Conservation (phyloP, 768 basidiomycete species). For the Russula virescens region DNA sequence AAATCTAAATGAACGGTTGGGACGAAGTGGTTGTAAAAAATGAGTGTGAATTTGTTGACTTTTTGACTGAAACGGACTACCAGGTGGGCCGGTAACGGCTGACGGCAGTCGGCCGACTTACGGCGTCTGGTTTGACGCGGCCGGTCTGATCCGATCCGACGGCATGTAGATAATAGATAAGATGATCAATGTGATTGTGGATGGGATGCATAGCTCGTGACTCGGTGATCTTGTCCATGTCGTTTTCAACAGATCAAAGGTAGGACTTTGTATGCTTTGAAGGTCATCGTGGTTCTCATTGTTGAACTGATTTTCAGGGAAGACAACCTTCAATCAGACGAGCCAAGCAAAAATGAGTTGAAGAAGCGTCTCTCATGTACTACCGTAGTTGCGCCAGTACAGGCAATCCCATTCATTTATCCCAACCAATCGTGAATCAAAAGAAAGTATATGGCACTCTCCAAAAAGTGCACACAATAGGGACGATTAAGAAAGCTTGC, state of each 20-base stretch:
- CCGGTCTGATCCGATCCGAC: conserved; percentile 2
- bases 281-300: neutral
- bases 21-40: conserved; percentile 11
- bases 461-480: neutral
- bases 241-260: conserved; percentile 17
- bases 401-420: no score
- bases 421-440: neutral
- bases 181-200: no score
- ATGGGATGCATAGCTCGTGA: no score
- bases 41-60: conserved; percentile 1
- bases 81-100: neutral
- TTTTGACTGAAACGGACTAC: neutral
- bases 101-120: no score
- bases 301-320: neutral
- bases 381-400: no score
- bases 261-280: neutral
- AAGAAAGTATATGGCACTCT: neutral
- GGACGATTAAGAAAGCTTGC: neutral
- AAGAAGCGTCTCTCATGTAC: no score
- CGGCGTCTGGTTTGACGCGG: neutral
- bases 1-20: conserved; percentile 24
- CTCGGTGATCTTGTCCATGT: conserved; percentile 8
- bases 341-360: conserved; percentile 78
- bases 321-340: conserved; percentile 30
- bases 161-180: neutral